Base-by-base conservation (phyloP, 2,329 filamentous ascomycete species). In the Clonostachys rhizophaga region DNA sequence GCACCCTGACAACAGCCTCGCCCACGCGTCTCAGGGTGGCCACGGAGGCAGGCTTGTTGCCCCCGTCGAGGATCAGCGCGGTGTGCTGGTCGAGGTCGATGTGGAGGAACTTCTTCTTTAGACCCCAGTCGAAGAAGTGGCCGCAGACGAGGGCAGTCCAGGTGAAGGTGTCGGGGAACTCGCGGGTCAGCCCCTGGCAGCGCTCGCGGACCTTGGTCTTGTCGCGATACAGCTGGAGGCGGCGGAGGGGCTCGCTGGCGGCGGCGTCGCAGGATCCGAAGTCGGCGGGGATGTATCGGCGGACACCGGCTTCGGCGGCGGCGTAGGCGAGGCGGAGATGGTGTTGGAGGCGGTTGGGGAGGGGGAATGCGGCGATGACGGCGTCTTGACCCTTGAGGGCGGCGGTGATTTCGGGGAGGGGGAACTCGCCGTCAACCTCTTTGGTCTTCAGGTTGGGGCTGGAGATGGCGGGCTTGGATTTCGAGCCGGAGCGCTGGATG, bases 201-300 rank as follows among this genome's bases (percentile, higher is more conserved):
- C 50, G 58, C 16, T 54, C 49, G 34, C 63, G 57, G 36, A 68
- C 64, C 9, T 53, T 46, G 11, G 58, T 56, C 56, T 67, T 67
- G 45, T 64, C 62, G 12, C 62, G 58, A 47, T 67, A 68, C 1
- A 68, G 54, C 49, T 58, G 55, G 18, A 68, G 49, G 4, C 61
- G 53, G 47, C 58, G 56, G 17, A 68, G 49, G 4, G 62, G 49
- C 18, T 57, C 55, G 49, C 60, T 61, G 0, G 62, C 57, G 40
- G 58, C 55, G 2, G 65, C 63, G 49, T 68, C 65, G 44, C 64
- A 67, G 51, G 60, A 58, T 34, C 69, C 70, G 49, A 75, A 86
- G 53, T 86, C 82, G 13, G 77, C 76, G 3, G 82, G 81, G 39
- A 86, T 69, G 64, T 83, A 83, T 24, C 80, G 72, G 52, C 78